Base-by-base conservation (phyloP, 805 yeast genomes). In the Ogataea parapolymorpha region DNA sequence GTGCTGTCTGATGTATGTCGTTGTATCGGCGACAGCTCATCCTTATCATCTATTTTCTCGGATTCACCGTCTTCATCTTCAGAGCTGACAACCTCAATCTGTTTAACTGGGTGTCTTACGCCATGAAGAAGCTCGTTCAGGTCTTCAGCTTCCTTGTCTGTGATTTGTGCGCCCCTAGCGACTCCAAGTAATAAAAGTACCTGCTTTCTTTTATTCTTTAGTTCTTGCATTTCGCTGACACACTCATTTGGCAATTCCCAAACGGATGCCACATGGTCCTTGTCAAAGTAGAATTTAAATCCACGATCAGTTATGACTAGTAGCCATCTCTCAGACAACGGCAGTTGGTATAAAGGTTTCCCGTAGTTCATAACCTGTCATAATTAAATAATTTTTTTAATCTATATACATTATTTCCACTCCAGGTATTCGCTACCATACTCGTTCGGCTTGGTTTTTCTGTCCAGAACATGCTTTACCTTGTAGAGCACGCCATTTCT, bases 401-500 rank as follows among this genome's bases (percentile, higher is more conserved):
- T 37, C 37, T 38, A 44, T 48, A 35, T 45, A 39, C 41, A 47
- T 40, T 26, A 44, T 35, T 37, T 30, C 81, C 81, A 76, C 50
- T 76, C 78, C 16, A 76, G 54, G 38, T 65, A 63, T 20, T 64
- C 61, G 13, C 63, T 60, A 37, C 71, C 75, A 37, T 60, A 60
- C 34, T 66, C 55, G 42, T 69, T 74, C 9, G 72, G 65, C 36
- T 56, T 58, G 32, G 79, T 72, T 60, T 80, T 84, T 45, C 85
- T 68, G 37, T 71, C 75, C 53, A 87, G 72, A 14, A 82, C 70
- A 44, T 71, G 70, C 42, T 72, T 67, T 43, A 87, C 72, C 63
- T 85, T 85, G 53, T 65, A 70, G 30, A 63, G 69, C 22, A 82
- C 75, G 31, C 95, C 95, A 51, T 71, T 71, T 61, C 78, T 80